These are phyloP conservation scores for Lactarius hatsudake DNA, from an alignment of 768 basidiomycete genomes.

Conservation along the genomic window DNA sequence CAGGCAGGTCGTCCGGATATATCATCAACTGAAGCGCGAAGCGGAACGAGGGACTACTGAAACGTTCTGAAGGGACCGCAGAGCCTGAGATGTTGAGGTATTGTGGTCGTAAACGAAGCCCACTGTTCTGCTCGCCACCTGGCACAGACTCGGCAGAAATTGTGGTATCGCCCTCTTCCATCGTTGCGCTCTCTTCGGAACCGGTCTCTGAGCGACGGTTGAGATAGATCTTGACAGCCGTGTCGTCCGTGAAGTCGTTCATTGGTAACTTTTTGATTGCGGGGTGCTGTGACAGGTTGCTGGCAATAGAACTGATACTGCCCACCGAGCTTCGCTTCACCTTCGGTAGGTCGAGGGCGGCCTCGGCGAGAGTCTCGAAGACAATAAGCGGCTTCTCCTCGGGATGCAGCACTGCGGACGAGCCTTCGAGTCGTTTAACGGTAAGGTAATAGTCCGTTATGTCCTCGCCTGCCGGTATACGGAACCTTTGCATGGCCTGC, in stretches of 20 bases:
- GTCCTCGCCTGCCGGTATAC: slow-evolving; percentile 61
- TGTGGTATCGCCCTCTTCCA: slow-evolving; percentile 42
- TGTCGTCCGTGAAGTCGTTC: slow-evolving; percentile 98
- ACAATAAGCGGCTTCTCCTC: slow-evolving; percentile 83
- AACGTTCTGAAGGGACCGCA: slow-evolving; percentile 61
- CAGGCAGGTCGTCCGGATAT: slow-evolving; percentile 87
- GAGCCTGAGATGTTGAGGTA: slow-evolving; percentile 40
- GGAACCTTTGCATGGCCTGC: slow-evolving; percentile 94
- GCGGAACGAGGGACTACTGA: slow-evolving; percentile 77
- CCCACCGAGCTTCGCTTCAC: slow-evolving; percentile 93
- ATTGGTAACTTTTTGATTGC: slow-evolving; percentile 92
- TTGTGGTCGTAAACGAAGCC: slow-evolving; percentile 38
- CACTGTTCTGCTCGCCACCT: slow-evolving; percentile 33
- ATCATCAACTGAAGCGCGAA: slow-evolving; percentile 88
- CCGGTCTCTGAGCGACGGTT: slow-evolving; percentile 53
- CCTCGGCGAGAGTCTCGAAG: slow-evolving; percentile 82
- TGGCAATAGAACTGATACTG: slow-evolving; percentile 90
- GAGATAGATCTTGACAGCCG: slow-evolving; percentile 93
- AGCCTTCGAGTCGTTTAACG: slow-evolving; percentile 89
- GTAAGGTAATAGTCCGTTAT: slow-evolving; percentile 79
- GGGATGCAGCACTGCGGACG: slow-evolving; percentile 67
- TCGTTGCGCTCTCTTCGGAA: slow-evolving; percentile 41
- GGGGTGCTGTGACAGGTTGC: slow-evolving; percentile 91
- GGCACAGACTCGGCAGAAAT: slow-evolving; percentile 39
- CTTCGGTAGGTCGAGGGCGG: slow-evolving; percentile 76